Base-by-base conservation (phyloP, 345 rosid genomes). In the Camelina neglecta region DNA sequence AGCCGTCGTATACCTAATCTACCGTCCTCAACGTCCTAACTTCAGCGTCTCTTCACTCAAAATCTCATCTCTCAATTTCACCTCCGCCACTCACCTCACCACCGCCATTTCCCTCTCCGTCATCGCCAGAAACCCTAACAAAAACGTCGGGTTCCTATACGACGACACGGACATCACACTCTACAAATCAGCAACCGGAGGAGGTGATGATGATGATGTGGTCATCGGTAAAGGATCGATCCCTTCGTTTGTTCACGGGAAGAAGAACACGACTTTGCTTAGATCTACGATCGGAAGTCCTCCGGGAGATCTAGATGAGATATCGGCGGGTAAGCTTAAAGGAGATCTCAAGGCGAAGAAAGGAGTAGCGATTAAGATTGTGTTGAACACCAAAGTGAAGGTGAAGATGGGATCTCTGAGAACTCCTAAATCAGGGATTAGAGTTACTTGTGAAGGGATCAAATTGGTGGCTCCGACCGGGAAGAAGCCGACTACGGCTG, bases 71-170 rank as follows among this genome's bases (percentile, higher is more conserved):
- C 83, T 91, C 36, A 91, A 88, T 44, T 67, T 89, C 75, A 86
- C 95, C 33, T 77, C 97, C 10, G 44, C 78, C 26, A 31, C 71
- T 1, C 83, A 36, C 60, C 83, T 94, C 67, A 29, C 42, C 80
- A 83, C 97, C 73, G 76, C 79, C 69, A 85, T 95, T 76, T 72
- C 84, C 56, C 81, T 95, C 84, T 79, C 84, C 77, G 81, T 92
- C 67, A 79, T 87, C 62, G 82, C 97, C 6, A 83, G 63, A 71
- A 95, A 95, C 87, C 92, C 97, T 0, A 95, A 95, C 86, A 89
- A 85, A 50, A 89, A 92, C 68, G 66, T 90, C 16, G 84, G 86
- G 7, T 95, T 75, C 82, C 47, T 50, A 75, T 95, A 95, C 78
- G 82, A 81, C 51, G 83, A 71, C 15, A 60, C 79, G 13, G 38